Evolutionary conservation across 305 asterid species (phyloP).

Genomic region (Fraxinus dipetala): DNA sequence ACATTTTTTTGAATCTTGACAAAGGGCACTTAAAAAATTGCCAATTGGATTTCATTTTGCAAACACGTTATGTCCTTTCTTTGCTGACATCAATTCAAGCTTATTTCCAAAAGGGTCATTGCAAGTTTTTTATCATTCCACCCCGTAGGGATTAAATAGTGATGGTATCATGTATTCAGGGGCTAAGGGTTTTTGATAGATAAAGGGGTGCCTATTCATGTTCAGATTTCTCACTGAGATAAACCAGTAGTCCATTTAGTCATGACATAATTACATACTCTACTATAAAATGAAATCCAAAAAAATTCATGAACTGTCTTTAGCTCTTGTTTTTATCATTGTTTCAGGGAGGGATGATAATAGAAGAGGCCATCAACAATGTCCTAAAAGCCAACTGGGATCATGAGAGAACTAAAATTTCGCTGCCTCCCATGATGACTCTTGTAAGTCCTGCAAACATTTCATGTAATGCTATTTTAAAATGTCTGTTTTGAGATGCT

Average conservation of each 20-base stretch:
- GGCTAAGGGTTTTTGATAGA: neutral
- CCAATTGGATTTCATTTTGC: conserved; percentile 8
- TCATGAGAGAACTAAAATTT: conserved; percentile 80
- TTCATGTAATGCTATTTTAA: conserved; percentile 13
- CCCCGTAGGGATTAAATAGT: neutral
- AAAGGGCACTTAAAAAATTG: neutral
- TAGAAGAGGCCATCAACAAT: conserved; percentile 61
- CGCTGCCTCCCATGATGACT: conserved; percentile 88
- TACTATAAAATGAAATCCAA: neutral
- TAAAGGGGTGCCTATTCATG: neutral
- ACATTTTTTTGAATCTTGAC: neutral
- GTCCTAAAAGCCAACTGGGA: conserved; percentile 85
- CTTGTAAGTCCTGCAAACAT: conserved; percentile 55
- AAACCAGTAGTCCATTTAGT: neutral
- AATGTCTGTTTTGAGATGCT: conserved; percentile 3
- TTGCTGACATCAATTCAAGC: neutral
- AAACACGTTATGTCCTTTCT: neutral
- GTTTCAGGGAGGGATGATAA: conserved; percentile 54
- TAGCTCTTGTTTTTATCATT: conserved; percentile 3
- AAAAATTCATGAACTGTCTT: neutral
- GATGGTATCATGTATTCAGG: neutral
- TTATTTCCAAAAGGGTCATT: neutral
- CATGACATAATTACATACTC: neutral
- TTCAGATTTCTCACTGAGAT: neutral
- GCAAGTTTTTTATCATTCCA: neutral